Evolutionary conservation across 345 rosid species (phyloP), one percentile per base, ranked within the genome.

Genomic region (Lumnitzera littorea): DNA sequence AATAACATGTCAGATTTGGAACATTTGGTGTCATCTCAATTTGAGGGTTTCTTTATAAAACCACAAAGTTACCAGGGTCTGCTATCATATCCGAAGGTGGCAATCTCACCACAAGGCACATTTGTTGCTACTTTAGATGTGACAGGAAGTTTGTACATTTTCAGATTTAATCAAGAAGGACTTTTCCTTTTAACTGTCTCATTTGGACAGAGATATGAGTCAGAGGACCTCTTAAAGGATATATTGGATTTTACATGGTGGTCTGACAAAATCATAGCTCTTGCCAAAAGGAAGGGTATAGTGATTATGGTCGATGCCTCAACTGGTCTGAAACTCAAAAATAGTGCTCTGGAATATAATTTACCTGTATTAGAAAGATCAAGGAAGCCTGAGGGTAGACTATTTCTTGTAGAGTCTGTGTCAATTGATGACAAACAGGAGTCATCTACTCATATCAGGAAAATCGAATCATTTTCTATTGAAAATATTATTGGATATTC

Each of bases 171-270:
- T 69, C 67, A 71, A 69, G 76, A 68, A 63, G 74, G 59, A 51
- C 36, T 55, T 57, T 67, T 75, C 24, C 74, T 84, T 69, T 78
- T 29, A 70, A 61, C 58, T 62, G 71, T 64, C 56, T 63, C 72
- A 51, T 72, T 69, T 68, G 68, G 66, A 36, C 53, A 36, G 53
- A 53, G 70, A 25, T 56, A 57, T 47, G 62, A 56, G 51, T 46
- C 59, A 55, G 46, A 53, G 65, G 84, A 80, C 41, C 55, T 64
- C 68, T 72, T 83, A 48, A 66, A 63, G 56, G 82, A 76, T 67
- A 66, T 76, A 53, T 70, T 68, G 51, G 99, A 94, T 72, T 87
- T 94, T 59, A 79, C 97, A 55, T 94, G 97, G 99, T 94, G 97
- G 97, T 87, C 91, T 63, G 91, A 86, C 60, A 82, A 82, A 20